These are phyloP conservation scores for Exophiala spinifera DNA, from an alignment of 2,329 filamentous ascomycete species.

Conservation along the genomic window DNA sequence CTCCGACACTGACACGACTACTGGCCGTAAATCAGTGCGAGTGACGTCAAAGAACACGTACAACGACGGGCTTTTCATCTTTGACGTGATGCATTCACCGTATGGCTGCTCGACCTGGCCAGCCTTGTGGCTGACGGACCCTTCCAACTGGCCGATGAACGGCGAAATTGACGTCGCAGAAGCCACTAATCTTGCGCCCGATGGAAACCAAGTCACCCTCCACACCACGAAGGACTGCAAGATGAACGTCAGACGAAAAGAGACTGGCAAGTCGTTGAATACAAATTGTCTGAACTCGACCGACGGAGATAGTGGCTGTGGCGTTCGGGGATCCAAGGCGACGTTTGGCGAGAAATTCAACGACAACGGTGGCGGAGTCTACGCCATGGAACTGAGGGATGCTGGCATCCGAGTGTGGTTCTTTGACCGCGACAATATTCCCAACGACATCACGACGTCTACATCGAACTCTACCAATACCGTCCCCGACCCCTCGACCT, in stretches of 20 bases:
- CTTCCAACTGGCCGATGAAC: conserved; percentile 41
- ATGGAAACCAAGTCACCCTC: conserved; percentile 45
- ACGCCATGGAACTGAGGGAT: conserved; percentile 72
- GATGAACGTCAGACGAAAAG: conserved; percentile 35
- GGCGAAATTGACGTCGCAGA: conserved; percentile 54
- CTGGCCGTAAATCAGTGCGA: conserved; percentile 69
- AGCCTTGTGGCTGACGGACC: conserved; percentile 61
- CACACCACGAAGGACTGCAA: conserved; percentile 46
- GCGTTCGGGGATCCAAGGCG: conserved; percentile 38
- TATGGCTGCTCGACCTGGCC: conserved; percentile 70
- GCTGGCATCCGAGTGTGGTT: conserved; percentile 69
- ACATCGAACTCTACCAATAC: conserved; percentile 23
- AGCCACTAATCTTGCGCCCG: conserved; percentile 51
- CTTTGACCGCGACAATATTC: conserved; percentile 45
- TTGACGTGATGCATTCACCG: conserved; percentile 73
- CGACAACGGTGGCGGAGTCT: conserved; percentile 56
- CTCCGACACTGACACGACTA: conserved; percentile 51
- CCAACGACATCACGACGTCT: conserved; percentile 42
- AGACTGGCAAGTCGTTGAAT: conserved; percentile 49
- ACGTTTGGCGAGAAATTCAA: conserved; percentile 56
- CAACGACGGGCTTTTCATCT: conserved; percentile 65
- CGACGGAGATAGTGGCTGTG: conserved; percentile 36
- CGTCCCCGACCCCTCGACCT: conserved; percentile 45
- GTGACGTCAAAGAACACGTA: conserved; percentile 65
- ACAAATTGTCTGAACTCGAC: conserved; percentile 47